These are phyloP conservation scores for Brassica juncea DNA, from an alignment of 345 rosid species.

Conservation along the genomic window DNA sequence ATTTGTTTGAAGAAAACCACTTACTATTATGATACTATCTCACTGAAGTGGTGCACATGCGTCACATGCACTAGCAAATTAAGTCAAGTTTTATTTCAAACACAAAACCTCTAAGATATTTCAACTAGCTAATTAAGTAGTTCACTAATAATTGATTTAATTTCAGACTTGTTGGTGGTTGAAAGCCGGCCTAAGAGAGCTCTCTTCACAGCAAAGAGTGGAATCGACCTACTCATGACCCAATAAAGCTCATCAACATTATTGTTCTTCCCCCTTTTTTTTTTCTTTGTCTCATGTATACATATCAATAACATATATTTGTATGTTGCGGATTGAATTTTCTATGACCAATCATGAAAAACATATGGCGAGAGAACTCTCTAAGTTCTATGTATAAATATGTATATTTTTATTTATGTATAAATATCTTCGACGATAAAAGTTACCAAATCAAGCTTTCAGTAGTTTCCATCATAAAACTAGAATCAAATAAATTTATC, in stretches of 20 bases:
- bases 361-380: neutral
- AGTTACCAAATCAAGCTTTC: neutral
- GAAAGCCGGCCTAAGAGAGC: conserved; percentile 36
- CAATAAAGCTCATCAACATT: too few species aligned
- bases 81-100: conserved; percentile 11
- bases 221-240: conserved; percentile 7
- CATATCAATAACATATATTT: neutral
- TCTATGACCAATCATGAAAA: neutral
- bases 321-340: neutral
- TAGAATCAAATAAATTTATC: neutral
- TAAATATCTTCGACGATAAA: neutral
- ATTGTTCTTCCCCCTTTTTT: neutral
- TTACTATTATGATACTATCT: conserved; percentile 17
- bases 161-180: conserved; percentile 24
- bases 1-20: neutral
- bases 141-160: neutral
- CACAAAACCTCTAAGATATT: conserved; percentile 8
- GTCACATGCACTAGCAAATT: conserved; percentile 42
- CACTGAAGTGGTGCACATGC: conserved; percentile 41
- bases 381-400: neutral
- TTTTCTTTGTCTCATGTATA: neutral
- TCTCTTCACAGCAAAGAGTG: conserved; percentile 31
- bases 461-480: neutral
- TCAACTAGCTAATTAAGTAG: conserved; percentile 24
- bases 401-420: neutral